A percentile compares a stretch with the other conserved stretches of the same genome.
phyloP scores from a whole-genome alignment of 257 asterid species.

The Nyctanthes arbortristis region DNA sequence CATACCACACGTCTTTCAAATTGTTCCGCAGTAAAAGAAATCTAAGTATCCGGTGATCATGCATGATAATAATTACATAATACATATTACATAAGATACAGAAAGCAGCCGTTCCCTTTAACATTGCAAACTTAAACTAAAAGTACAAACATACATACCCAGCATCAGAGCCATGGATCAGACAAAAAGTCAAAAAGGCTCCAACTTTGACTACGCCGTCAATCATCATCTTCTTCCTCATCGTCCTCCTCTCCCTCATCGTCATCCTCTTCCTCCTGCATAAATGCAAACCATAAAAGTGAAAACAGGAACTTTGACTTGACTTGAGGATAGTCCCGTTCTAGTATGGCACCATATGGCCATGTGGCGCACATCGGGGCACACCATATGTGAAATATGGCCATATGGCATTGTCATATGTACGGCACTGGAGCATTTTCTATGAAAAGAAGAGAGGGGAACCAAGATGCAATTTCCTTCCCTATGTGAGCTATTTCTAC shows the following conservation, averaged over 20 bases:
- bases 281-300: neutral
- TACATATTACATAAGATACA: conserved; percentile 34
- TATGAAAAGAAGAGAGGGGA: too few species aligned
- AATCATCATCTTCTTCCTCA: conserved; percentile 51
- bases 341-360: too few species aligned
- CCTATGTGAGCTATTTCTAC: neutral
- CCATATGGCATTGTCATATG: too few species aligned
- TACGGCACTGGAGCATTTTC: too few species aligned
- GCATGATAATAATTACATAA: neutral
- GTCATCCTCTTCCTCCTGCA: conserved; percentile 43
- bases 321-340: neutral
- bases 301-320: neutral
- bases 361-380: too few species aligned
- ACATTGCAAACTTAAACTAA: conserved; percentile 32
- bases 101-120: conserved; percentile 21
- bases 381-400: too few species aligned
- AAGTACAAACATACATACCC: conserved; percentile 37
- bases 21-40: neutral
- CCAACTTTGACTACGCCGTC: conserved; percentile 19
- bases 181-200: conserved; percentile 11
- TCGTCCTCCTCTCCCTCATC: conserved; percentile 27
- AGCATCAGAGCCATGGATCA: conserved; percentile 20
- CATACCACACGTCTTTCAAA: neutral
- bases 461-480: too few species aligned
- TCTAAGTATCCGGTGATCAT: neutral